phyloP scores from a whole-genome alignment of 1,284 basidiomycete species.

The Heliocybe sulcata region DNA sequence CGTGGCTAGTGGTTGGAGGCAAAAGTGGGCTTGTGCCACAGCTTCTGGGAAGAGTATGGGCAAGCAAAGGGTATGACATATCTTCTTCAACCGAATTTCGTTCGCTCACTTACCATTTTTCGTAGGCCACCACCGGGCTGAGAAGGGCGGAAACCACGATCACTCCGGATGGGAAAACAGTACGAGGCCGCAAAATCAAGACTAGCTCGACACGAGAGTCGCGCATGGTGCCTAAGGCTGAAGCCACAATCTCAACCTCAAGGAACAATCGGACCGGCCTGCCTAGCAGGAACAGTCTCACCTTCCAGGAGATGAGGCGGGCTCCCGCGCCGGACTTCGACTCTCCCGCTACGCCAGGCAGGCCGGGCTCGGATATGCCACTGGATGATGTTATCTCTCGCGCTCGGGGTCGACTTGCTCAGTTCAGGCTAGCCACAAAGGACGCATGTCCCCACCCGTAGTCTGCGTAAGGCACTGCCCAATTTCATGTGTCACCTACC shows the following conservation, averaged over 20 bases:
- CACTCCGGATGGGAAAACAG: constrained; percentile 28
- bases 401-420: not conserved
- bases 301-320: constrained; percentile 1
- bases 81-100: not conserved
- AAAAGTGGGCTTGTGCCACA: constrained; percentile 36
- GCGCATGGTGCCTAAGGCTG: not conserved
- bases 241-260: not conserved
- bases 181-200: not conserved
- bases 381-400: not conserved
- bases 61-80: not conserved
- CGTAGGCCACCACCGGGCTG: constrained; percentile 24
- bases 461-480: too few species aligned
- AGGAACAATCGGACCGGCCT: not conserved
- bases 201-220: not conserved
- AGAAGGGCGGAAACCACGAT: constrained; percentile 40
- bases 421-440: not conserved
- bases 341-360: not conserved
- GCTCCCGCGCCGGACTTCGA: not conserved
- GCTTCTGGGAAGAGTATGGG: constrained; percentile 4
- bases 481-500: not conserved
- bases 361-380: not conserved
- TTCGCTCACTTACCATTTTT: not conserved
- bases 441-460: not conserved
- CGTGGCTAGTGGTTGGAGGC: constrained; percentile 56
- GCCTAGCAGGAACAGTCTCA: constrained; percentile 1